Base-by-base conservation (phyloP, 2,329 filamentous ascomycete species). In the Apiospora phragmitis region DNA sequence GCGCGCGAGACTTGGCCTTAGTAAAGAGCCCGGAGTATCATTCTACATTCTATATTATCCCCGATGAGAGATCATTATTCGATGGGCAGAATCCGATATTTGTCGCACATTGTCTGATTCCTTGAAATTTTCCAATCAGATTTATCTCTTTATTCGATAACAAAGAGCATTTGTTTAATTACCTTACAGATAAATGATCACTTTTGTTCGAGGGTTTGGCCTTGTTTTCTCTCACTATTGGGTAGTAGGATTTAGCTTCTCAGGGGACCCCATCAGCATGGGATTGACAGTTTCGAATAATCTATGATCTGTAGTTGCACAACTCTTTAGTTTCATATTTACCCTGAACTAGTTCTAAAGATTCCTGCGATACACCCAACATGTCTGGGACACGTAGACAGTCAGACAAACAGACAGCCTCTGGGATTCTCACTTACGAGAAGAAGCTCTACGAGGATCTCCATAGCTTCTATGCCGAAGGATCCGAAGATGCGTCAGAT, bases 51-150 rank as follows among this genome's bases (percentile, higher is more conserved):
- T 21, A n/a, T 47, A 8, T 16, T n/a, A n/a, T 9, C 21, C 7
- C n/a, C 11, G 6, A 18, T 2, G 18, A n/a, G 18, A n/a, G 8
- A n/a, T n/a, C 1, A 0, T 4, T n/a, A 21, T 6, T 21, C 21
- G 21, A n/a, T 21, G 5, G 6, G 16, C 43, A 9, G 18, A 1
- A 7, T 7, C 18, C 7, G 21, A 9, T 9, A n/a, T 47, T 47
- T n/a, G 43, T 9, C 4, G 7, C 11, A 8, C 21, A n/a, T 47
- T 47, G 43, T 47, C 21, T 47, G 1, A n/a, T 0, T n/a, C 7
- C 1, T n/a, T 9, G 4, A 45, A 5, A 45, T 24, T 24, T 12
- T 12, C 1, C 42, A 14, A 24, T n/a, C 24, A 24, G 8, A n/a
- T 4, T 26, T 4, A 2, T 14, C 14, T n/a, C 18, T n/a, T 62